Percentiles rank a stretch among this genome's conserved stretches.
Conservation (phyloP, 805 yeast species). For the Cyberlindnera japonica region DNA sequence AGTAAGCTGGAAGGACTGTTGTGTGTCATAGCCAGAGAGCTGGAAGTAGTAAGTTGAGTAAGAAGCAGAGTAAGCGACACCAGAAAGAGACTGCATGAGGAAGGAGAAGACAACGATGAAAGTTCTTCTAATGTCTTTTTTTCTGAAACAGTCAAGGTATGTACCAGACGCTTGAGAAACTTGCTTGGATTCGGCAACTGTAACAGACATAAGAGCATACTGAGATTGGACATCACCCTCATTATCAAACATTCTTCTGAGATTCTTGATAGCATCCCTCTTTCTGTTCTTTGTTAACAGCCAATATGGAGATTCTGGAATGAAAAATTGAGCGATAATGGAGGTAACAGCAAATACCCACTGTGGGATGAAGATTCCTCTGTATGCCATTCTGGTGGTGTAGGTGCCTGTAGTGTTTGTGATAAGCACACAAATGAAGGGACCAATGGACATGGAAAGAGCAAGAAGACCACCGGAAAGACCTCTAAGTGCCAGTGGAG, state of each 20-base stretch:
- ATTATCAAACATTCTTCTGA: conserved; percentile 23
- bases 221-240: conserved; percentile 27
- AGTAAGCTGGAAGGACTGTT: conserved; percentile 35
- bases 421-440: conserved; percentile 34
- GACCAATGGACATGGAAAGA: conserved; percentile 36
- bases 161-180: conserved; percentile 27
- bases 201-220: conserved; percentile 30
- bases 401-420: conserved; percentile 23
- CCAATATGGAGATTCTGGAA: conserved; percentile 46
- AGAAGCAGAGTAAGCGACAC: conserved; percentile 40
- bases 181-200: conserved; percentile 26
- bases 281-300: conserved; percentile 32
- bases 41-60: conserved; percentile 46
- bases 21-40: conserved; percentile 42
- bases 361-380: conserved; percentile 33
- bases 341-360: conserved; percentile 20
- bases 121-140: conserved; percentile 42
- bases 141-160: conserved; percentile 40
- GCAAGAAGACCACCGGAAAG: conserved; percentile 34
- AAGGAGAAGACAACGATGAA: conserved; percentile 30
- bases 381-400: conserved; percentile 30
- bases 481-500: conserved; percentile 37
- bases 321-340: conserved; percentile 32
- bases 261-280: conserved; percentile 32
- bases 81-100: conserved; percentile 41